phyloP scores from a whole-genome alignment of 805 yeast genomes.

The Saccharomycopsis vini region DNA sequence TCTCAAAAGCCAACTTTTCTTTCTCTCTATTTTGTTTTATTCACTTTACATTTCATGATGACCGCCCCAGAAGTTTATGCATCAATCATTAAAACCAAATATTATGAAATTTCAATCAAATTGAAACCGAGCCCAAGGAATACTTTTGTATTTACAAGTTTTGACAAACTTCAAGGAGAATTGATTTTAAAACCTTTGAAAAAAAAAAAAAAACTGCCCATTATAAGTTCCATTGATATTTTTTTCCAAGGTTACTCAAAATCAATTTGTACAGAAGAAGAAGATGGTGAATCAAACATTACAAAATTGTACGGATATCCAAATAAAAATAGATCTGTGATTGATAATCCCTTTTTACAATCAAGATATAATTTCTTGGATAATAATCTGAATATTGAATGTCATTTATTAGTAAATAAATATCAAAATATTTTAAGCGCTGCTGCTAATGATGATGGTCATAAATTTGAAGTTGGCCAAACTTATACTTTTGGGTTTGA shows the following conservation, averaged over 20 bases:
- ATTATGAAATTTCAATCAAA: constrained; percentile 1
- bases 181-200: constrained; percentile 1
- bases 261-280: constrained; percentile 2
- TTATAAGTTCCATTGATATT: neutral
- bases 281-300: neutral
- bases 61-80: too few relatives aligned
- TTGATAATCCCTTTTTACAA: constrained; percentile 7
- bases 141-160: constrained; percentile 9
- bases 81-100: constrained; percentile 3
- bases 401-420: constrained; percentile 8
- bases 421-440: neutral
- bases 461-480: neutral
- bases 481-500: neutral
- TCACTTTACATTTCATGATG: too few relatives aligned
- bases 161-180: constrained; percentile 10
- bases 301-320: constrained; percentile 2
- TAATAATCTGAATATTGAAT: constrained; percentile 11
- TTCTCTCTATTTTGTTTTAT: too few relatives aligned
- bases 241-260: constrained; percentile 10
- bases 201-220: neutral
- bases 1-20: too few relatives aligned
- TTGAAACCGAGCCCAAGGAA: constrained; percentile 3
- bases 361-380: constrained; percentile 3
- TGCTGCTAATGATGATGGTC: neutral
- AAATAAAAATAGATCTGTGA: neutral